Evolutionary conservation across 306 rosid genomes (phyloP).

Genomic region (Benincasa hispida): DNA sequence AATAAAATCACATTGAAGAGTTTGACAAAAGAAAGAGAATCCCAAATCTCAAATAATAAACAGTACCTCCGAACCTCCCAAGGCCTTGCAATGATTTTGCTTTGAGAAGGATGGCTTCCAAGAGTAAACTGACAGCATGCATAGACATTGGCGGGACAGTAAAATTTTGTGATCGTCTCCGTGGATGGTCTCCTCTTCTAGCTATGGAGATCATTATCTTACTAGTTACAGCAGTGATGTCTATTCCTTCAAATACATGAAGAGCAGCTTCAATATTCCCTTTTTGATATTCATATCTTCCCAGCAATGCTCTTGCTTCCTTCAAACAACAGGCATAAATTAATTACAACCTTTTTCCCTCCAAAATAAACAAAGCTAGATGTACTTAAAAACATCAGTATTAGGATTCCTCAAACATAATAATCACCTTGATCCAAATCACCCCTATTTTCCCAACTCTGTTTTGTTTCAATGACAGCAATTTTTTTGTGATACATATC

Average conservation of each 20-base stretch:
- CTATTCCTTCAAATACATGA: conserved; percentile 83
- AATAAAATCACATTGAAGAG: neutral
- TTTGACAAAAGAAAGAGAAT: neutral
- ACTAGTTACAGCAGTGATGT: conserved; percentile 44
- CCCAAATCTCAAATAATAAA: neutral
- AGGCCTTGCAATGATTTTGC: conserved; percentile 65
- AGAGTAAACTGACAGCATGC: conserved; percentile 57
- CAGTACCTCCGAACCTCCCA: conserved; percentile 66
- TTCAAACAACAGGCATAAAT: conserved; percentile 22
- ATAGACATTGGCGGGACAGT: conserved; percentile 49
- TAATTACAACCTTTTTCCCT: neutral
- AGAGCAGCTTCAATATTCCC: conserved; percentile 86
- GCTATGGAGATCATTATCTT: conserved; percentile 60
- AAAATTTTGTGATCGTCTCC: conserved; percentile 41
- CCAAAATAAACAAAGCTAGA: neutral
- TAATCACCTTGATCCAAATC: neutral
- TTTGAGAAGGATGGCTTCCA: conserved; percentile 80
- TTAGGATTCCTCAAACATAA: neutral
- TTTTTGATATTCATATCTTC: conserved; percentile 85
- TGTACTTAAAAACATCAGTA: neutral
- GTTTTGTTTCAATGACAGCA: neutral
- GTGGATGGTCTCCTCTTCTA: conserved; percentile 34
- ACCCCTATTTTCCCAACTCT: neutral
- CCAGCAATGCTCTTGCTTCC: conserved; percentile 95
- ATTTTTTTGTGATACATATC: neutral